Evolutionary conservation across 768 basidiomycete genomes (phyloP), one percentile per base, ranked within the genome.

Genomic region (Podaxis sp.): DNA sequence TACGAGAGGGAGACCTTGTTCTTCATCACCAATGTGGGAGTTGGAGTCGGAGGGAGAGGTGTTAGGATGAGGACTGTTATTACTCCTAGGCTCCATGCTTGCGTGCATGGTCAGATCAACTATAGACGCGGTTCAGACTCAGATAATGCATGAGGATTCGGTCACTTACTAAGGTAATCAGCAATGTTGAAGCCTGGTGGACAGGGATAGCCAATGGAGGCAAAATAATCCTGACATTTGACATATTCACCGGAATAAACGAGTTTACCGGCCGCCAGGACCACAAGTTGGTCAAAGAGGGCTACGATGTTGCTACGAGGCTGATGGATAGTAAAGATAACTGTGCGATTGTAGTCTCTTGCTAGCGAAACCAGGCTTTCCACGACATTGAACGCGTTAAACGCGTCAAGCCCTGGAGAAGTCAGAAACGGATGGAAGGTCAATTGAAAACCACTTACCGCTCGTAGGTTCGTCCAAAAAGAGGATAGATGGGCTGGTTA

Each of bases 381-480:
- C 38, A 99, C 81, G 66, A 99, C 96, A 66, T 97, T 98, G 79
- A 84, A 90, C 0, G 97, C 96, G 65, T 98, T 98, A 77, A 87
- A 98, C 0, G 96, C 87, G 69, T 99, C 96, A 49, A 98, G 83
- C 55, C 96, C 93, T 93, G 62, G 0, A 19, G 22, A 57, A 60
- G 19, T n/a, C 7, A 24, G 19, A n/a, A 46, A 12, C 13, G 19
- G 17, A 37, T 25, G 19, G 27, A 13, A 37, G n/a, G 13, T 19
- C 36, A n/a, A 38, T 5, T 5, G 19, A n/a, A 7, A 37, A 50
- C 13, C 2, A 76, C 87, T 63, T 66, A 91, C 93, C 96, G 57
- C 93, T 95, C 0, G 97, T 99, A 6, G 97, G 97, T 70, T 99
- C 97, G 69, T 99, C 97, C 59, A 98, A 81, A 80, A 98, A 96